Conservation (phyloP, 2,329 filamentous ascomycete species). For the Alternaria incomplexa region DNA sequence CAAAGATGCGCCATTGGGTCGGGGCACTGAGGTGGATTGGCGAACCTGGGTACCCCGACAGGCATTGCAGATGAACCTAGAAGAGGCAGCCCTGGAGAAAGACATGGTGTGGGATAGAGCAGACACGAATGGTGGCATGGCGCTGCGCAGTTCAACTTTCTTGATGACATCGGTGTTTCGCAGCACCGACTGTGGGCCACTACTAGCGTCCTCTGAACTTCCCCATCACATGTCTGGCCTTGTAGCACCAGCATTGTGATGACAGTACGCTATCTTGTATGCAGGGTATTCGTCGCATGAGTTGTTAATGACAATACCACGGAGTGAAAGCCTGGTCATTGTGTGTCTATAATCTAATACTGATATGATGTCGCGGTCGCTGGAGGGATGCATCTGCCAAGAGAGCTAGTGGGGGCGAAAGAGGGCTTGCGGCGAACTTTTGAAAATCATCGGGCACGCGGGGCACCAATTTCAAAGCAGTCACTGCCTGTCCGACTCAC, state of each 20-base stretch:
- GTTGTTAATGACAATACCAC: fast-evolving
- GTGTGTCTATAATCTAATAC: background rate
- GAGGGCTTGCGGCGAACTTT: constrained; percentile 27
- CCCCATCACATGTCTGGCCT: background rate
- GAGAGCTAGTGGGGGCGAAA: background rate
- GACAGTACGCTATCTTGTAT: no score
- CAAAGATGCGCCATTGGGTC: constrained; percentile 8
- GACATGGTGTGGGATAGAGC: constrained; percentile 24
- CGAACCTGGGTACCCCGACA: constrained; percentile 23
- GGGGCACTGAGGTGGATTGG: background rate
- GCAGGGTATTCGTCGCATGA: background rate
- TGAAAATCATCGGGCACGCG: constrained; percentile 11
- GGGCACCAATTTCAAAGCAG: constrained; percentile 42
- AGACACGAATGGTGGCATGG: background rate
- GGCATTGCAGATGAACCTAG: constrained; percentile 31
- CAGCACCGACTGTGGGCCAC: background rate
- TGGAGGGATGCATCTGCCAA: background rate
- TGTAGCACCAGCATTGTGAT: background rate
- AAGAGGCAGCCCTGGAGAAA: constrained; percentile 26
- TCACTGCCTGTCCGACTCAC: constrained; percentile 24
- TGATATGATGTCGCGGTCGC: no score
- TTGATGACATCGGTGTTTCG: constrained; percentile 12
- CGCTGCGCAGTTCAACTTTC: background rate
- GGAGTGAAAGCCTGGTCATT: background rate
- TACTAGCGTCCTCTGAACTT: background rate